Evolutionary conservation across 805 yeast genomes (phyloP), one percentile per base, ranked within the genome.

Genomic region (Saccharomyces jurei): DNA sequence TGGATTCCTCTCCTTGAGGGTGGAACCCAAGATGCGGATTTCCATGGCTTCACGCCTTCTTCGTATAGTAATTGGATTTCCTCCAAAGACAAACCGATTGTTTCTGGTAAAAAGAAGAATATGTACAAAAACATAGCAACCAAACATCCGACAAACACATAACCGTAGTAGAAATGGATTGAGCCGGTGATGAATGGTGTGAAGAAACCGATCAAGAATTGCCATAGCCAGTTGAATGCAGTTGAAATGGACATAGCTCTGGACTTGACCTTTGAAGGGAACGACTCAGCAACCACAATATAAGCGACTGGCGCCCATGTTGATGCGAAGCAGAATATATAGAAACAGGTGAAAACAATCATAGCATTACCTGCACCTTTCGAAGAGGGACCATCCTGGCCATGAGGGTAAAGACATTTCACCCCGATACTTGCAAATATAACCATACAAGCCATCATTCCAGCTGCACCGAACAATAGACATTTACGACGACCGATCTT

Each of bases 291-390:
- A 36, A 82, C 79, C 61, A 84, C 81, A 56, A 82, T 81, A 70
- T 75, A 84, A 52, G 80, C 81, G 62, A 81, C 79, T 64, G 89
- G 87, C 58, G 88, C 89, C 89, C 89, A 85, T 31, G 89, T 81
- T 50, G 84, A 78, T 46, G 89, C 89, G 63, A 84, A 84, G 76
- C 77, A 81, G 79, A 84, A 83, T 58, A 85, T 82, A 76, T 75
- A 84, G 63, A 85, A 72, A 74, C 88, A 83, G 32, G 89, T 77
- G 63, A 85, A 77, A 71, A 82, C 81, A 67, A 85, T 83, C 89
- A 85, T 82, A 51, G 81, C 83, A 66, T 82, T 72, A 71, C 89
- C 90, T 48, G 84, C 81, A 56, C 83, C 74, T 58, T 74, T 76
- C 48, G 79, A 71, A 49, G 82, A 74, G 46, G 62, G 63, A 27